Conservation (phyloP, 345 rosid species). For the Eucalyptus shirleyi region DNA sequence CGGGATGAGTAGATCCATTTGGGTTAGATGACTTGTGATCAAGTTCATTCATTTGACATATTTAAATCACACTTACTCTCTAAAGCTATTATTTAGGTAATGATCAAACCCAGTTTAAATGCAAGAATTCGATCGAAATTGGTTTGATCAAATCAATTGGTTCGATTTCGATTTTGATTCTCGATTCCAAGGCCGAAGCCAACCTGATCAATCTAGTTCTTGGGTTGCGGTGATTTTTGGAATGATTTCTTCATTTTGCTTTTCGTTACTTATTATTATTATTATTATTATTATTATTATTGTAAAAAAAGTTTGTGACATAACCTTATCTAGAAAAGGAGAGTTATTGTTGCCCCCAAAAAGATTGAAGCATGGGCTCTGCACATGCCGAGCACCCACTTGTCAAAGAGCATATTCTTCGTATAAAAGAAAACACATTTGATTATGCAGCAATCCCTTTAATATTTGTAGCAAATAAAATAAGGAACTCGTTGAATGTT, state of each 20-base stretch:
- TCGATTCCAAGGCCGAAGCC: accelerated
- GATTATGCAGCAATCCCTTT: not conserved
- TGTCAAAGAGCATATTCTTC: not conserved
- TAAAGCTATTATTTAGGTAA: not conserved
- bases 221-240: not conserved
- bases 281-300: too few species aligned
- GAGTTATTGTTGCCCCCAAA: not conserved
- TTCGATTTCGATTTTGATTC: not conserved
- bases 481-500: not conserved
- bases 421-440: not conserved
- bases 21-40: not conserved
- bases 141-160: too few species aligned
- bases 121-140: not conserved
- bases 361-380: not conserved
- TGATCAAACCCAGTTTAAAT: not conserved
- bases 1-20: not conserved
- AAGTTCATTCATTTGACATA: too few species aligned
- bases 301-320: not conserved
- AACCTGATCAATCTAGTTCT: not conserved
- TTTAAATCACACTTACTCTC: not conserved
- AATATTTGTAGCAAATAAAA: not conserved
- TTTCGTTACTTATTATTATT: not conserved
- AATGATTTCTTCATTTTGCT: not conserved
- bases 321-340: not conserved
- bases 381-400: not conserved